phyloP scores from a whole-genome alignment of 257 asterid genomes.

The Haberlea rhodopensis region DNA sequence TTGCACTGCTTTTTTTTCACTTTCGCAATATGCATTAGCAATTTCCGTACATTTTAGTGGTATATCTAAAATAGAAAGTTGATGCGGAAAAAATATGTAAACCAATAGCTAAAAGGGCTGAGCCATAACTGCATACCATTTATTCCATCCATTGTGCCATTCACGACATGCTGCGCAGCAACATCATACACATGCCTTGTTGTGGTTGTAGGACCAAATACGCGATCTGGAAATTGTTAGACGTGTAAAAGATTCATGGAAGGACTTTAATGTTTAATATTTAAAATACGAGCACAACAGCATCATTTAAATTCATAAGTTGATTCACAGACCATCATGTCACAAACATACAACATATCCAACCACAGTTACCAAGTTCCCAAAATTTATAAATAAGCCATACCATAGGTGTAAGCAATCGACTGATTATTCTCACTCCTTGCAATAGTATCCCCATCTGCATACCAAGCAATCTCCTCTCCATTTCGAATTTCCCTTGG shows the following conservation, averaged over 20 bases:
- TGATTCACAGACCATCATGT: constrained; percentile 1
- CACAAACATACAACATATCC: constrained; percentile 12
- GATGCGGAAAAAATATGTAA: background rate
- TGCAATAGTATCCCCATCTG: constrained; percentile 95
- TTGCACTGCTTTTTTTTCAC: constrained; percentile 11
- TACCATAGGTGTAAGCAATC: constrained; percentile 96
- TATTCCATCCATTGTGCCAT: constrained; percentile 96
- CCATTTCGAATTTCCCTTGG: constrained; percentile 97
- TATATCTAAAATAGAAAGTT: constrained; percentile 10
- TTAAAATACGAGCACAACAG: too few species aligned
- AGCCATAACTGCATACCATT: constrained; percentile 54
- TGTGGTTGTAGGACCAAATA: constrained; percentile 98
- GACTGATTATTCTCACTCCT: constrained; percentile 89
- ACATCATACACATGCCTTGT: constrained; percentile 97
- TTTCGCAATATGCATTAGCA: constrained; percentile 6
- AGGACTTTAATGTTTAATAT: constrained; percentile 6
- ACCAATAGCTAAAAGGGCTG: constrained; percentile 22
- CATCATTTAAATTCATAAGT: constrained; percentile 1
- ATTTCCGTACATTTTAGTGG: constrained; percentile 15
- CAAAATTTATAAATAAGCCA: constrained; percentile 18
- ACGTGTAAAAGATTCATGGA: constrained; percentile 23
- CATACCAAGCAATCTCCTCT: constrained; percentile 98
- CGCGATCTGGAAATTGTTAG: constrained; percentile 64
- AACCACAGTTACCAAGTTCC: constrained; percentile 16
- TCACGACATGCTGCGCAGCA: constrained; percentile 84